Conservation (phyloP, 1,139 yeast species). For the Hyphopichia khmerensis region DNA sequence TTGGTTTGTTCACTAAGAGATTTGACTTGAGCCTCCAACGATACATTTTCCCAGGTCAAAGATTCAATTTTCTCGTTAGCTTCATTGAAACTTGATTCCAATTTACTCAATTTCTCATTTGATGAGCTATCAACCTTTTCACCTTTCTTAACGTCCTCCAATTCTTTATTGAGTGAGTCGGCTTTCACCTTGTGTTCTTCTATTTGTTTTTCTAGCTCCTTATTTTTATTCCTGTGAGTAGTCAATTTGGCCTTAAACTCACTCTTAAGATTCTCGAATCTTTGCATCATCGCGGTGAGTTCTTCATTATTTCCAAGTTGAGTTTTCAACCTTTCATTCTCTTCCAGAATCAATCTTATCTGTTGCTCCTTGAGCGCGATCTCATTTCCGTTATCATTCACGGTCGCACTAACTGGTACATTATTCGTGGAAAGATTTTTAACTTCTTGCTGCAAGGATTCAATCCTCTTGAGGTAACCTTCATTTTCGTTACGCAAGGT, state of each 20-base stretch:
- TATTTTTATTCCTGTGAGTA: slow-evolving; percentile 21
- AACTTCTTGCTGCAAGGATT: slow-evolving; percentile 21
- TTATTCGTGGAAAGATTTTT: slow-evolving; percentile 9
- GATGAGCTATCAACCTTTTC: slow-evolving; percentile 9
- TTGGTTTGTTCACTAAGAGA: slow-evolving; percentile 11
- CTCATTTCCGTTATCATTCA: slow-evolving; percentile 10
- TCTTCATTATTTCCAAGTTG: slow-evolving; percentile 25
- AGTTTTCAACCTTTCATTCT: slow-evolving; percentile 33
- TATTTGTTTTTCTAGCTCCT: slow-evolving; percentile 20
- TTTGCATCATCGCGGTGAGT: slow-evolving; percentile 29
- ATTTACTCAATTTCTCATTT: slow-evolving; percentile 10
- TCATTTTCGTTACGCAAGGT: slow-evolving; percentile 59
- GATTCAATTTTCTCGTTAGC: slow-evolving; percentile 8
- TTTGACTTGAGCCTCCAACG: slow-evolving; percentile 10
- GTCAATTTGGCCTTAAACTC: slow-evolving; percentile 31
- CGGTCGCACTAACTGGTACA: not conserved
- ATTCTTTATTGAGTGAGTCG: slow-evolving; percentile 12
- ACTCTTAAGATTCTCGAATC: slow-evolving; percentile 30
- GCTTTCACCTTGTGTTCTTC: slow-evolving; percentile 23
- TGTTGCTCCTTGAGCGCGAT: slow-evolving; percentile 33
- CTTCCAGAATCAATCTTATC: slow-evolving; percentile 35
- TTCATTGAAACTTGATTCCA: slow-evolving; percentile 13
- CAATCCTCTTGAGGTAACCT: slow-evolving; percentile 20
- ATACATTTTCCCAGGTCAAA: slow-evolving; percentile 11
- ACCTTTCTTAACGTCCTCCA: slow-evolving; percentile 18